phyloP scores from a whole-genome alignment of 2,329 filamentous ascomycete genomes.

The Trichophyton benhamiae region DNA sequence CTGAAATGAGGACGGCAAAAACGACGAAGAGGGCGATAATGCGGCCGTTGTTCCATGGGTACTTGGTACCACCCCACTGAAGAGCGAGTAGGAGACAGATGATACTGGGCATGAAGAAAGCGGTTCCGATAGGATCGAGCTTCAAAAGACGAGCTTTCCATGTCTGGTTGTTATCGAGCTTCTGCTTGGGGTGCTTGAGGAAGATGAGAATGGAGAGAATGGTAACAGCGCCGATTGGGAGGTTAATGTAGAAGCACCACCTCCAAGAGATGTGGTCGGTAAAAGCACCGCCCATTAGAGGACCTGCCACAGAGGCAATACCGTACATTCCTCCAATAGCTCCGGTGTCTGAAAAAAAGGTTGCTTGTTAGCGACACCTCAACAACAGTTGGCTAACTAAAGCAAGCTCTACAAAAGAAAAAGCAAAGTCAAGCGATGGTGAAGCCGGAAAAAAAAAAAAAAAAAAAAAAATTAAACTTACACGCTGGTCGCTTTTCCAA shows the following conservation, averaged over 20 bases:
- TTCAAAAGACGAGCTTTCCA: slow-evolving; percentile 18
- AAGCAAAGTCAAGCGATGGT: neutral
- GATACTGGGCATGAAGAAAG: slow-evolving; percentile 34
- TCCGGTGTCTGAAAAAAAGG: slow-evolving; percentile 9
- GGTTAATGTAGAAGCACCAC: slow-evolving; percentile 35
- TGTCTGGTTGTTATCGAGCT: slow-evolving; percentile 16
- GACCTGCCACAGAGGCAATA: slow-evolving; percentile 13
- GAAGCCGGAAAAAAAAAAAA: slow-evolving; percentile 18
- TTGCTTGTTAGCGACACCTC: neutral
- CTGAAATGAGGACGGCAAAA: slow-evolving; percentile 29
- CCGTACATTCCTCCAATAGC: slow-evolving; percentile 13
- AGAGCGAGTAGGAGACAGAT: slow-evolving; percentile 39
- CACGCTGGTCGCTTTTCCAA: slow-evolving; percentile 12
- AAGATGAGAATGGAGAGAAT: slow-evolving; percentile 24
- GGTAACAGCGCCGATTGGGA: slow-evolving; percentile 20
- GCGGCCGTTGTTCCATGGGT: slow-evolving; percentile 32
- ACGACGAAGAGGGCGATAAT: neutral
- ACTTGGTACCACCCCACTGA: slow-evolving; percentile 35
- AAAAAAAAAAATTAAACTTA: slow-evolving; percentile 19
- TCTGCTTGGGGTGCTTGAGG: slow-evolving; percentile 19
- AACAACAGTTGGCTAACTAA: neutral
- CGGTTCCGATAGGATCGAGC: slow-evolving; percentile 33
- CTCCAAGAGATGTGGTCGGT: slow-evolving; percentile 32
- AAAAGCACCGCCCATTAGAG: slow-evolving; percentile 31
- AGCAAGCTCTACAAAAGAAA: slow-evolving; percentile 21